These are phyloP conservation scores for Rehmannia glutinosa DNA, from an alignment of 257 asterid genomes.

Conservation along the genomic window DNA sequence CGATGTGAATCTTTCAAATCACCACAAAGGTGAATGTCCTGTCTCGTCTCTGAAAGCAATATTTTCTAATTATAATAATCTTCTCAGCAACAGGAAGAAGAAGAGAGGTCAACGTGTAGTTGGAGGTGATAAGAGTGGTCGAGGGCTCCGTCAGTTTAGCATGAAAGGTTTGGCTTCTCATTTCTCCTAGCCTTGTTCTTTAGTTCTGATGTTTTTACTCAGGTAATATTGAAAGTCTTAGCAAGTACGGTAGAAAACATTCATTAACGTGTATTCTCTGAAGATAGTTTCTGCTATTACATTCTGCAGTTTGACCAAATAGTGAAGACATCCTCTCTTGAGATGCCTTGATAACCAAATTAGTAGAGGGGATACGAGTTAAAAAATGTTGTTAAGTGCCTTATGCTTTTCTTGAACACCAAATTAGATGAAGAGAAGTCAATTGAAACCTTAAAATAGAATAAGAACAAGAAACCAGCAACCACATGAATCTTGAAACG, in stretches of 20 bases:
- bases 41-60: neutral
- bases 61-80: neutral
- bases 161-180: slow-evolving; percentile 64
- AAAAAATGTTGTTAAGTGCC: neutral
- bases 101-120: slow-evolving; percentile 79
- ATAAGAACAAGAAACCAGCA: neutral
- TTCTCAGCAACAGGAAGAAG: slow-evolving; percentile 55
- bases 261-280: neutral
- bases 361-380: neutral
- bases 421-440: neutral
- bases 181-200: neutral
- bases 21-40: neutral
- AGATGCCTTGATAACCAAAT: neutral
- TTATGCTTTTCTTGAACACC: no score
- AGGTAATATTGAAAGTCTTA: neutral
- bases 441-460: neutral
- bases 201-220: neutral
- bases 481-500: neutral
- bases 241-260: neutral
- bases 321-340: neutral
- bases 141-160: slow-evolving; percentile 94
- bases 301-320: neutral
- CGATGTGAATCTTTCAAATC: neutral
- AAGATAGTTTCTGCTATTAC: neutral
- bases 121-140: slow-evolving; percentile 78